These are phyloP conservation scores for Hagleromyces aurorensis DNA, from an alignment of 805 yeast species.

Conservation along the genomic window DNA sequence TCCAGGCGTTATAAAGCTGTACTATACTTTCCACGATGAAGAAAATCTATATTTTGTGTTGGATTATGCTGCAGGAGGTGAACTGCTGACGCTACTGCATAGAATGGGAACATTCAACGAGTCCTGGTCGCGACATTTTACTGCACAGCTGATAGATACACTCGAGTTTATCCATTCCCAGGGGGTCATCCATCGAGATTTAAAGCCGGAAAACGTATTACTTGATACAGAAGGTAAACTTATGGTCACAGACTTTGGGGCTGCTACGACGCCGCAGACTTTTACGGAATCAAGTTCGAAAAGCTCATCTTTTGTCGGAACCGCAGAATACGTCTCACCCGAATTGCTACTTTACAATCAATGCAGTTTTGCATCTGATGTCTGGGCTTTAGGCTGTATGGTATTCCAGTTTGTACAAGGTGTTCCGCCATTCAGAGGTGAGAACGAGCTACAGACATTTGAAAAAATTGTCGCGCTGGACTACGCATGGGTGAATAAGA, in stretches of 20 bases:
- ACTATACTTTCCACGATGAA: constrained; percentile 93
- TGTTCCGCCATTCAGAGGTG: constrained; percentile 81
- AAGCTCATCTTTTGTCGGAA: constrained; percentile 83
- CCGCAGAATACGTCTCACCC: constrained; percentile 95
- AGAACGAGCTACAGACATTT: constrained; percentile 77
- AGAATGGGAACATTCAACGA: constrained; percentile 73
- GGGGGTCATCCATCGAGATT: constrained; percentile 88
- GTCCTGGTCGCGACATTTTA: constrained; percentile 67
- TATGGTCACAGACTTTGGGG: constrained; percentile 95
- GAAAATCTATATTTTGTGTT: constrained; percentile 81
- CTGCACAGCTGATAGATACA: constrained; percentile 84
- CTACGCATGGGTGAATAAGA: constrained; percentile 46
- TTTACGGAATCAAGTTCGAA: constrained; percentile 8
- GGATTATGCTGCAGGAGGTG: constrained; percentile 95
- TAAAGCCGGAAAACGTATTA: constrained; percentile 89
- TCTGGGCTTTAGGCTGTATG: constrained; percentile 95
- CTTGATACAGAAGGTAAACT: constrained; percentile 79
- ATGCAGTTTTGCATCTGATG: constrained; percentile 77
- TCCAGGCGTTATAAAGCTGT: constrained; percentile 87
- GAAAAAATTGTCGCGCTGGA: constrained; percentile 77
- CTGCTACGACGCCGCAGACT: constrained; percentile 43
- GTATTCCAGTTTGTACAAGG: constrained; percentile 78
- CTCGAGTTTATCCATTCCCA: constrained; percentile 79
- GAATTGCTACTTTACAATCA: constrained; percentile 71
- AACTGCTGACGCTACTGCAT: constrained; percentile 69